These are phyloP conservation scores for Mortierella sp. DNA, from an alignment of 371 early-diverging fungal species.

Conservation along the genomic window DNA sequence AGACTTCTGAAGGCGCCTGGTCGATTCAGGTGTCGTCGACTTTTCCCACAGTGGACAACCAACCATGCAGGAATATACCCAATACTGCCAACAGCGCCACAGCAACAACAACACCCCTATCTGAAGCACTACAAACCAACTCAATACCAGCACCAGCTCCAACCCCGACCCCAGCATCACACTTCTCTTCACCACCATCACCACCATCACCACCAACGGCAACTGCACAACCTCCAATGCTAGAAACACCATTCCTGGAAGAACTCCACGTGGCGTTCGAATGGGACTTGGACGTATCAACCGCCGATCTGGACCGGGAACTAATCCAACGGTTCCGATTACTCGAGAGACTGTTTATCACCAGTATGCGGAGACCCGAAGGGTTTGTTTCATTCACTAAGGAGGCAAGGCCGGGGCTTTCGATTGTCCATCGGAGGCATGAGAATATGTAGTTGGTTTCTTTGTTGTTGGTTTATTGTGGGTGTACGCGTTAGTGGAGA, in stretches of 20 bases:
- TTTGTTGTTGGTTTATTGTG: not conserved
- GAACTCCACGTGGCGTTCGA: slow-evolving; percentile 37
- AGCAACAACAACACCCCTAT: not conserved
- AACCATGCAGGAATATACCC: not conserved
- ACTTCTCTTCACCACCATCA: not conserved
- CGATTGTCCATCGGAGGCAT: slow-evolving; percentile 22
- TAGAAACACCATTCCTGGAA: slow-evolving; percentile 36
- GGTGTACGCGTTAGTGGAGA: no score
- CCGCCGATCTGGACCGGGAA: slow-evolving; percentile 38
- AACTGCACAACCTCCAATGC: no score
- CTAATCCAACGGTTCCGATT: slow-evolving; percentile 45
- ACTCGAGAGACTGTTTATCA: slow-evolving; percentile 28
- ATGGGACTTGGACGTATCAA: slow-evolving; percentile 13
- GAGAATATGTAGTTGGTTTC: not conserved
- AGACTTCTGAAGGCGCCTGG: not conserved
- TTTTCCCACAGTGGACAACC: not conserved
- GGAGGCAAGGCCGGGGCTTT: slow-evolving; percentile 25
- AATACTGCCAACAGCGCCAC: not conserved
- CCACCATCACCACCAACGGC: not conserved
- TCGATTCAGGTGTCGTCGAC: not conserved
- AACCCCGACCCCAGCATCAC: not conserved
- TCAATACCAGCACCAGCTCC: not conserved
- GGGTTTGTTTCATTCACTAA: slow-evolving; percentile 9
- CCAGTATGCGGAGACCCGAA: slow-evolving; percentile 23
- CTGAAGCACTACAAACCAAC: not conserved